Conservation (phyloP, 2,329 filamentous ascomycete species). For the Dothistroma pini region DNA sequence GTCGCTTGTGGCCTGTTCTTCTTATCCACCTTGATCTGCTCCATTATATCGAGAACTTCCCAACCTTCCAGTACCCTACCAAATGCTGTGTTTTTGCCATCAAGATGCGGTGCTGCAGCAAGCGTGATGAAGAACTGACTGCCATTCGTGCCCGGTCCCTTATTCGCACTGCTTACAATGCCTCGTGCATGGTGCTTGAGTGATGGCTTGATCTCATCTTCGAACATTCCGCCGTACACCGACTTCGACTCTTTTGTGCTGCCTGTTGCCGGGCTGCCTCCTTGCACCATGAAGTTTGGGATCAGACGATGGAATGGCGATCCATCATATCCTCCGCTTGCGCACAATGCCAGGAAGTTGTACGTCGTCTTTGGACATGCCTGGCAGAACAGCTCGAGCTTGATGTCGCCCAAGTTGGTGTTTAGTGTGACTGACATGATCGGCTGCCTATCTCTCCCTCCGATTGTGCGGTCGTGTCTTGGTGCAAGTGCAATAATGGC, state of each 20-base stretch:
- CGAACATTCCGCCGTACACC: conserved; percentile 69
- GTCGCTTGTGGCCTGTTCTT: conserved; percentile 69
- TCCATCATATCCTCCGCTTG: conserved; percentile 69
- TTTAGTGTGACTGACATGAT: conserved; percentile 62
- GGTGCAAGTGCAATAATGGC: background rate
- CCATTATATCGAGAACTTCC: conserved; percentile 66
- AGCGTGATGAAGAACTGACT: conserved; percentile 82
- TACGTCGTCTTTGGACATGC: conserved; percentile 85
- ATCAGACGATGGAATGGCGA: conserved; percentile 79
- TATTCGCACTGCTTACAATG: conserved; percentile 93
- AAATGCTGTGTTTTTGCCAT: conserved; percentile 82
- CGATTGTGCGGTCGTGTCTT: background rate
- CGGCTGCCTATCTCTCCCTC: conserved; percentile 2
- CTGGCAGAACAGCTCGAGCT: conserved; percentile 95
- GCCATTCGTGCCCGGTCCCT: conserved; percentile 88
- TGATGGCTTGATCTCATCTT: conserved; percentile 71
- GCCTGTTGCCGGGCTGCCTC: conserved; percentile 55
- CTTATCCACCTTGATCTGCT: conserved; percentile 69
- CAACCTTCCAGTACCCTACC: conserved; percentile 62
- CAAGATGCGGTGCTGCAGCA: conserved; percentile 72
- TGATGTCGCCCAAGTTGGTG: conserved; percentile 84
- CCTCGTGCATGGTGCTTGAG: conserved; percentile 91
- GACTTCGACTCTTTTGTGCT: conserved; percentile 51
- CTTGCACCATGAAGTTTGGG: conserved; percentile 76
- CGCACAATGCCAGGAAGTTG: conserved; percentile 87